Evolutionary conservation across 306 rosid genomes (phyloP).

Genomic region (Senna tora): DNA sequence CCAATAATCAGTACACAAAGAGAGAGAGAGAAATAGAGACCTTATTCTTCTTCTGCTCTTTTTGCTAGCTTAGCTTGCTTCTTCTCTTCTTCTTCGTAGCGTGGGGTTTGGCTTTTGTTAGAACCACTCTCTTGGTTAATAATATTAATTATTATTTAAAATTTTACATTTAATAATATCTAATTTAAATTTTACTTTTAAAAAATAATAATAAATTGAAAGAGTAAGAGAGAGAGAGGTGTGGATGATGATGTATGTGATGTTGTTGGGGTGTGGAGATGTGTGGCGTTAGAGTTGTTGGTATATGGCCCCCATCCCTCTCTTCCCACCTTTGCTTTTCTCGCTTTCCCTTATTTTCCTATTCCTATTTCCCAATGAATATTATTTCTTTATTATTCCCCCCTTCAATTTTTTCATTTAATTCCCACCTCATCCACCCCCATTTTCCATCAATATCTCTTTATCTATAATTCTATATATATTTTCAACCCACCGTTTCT

Average conservation of each 20-base stretch:
- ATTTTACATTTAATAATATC: not conserved
- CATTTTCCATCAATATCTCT: not conserved
- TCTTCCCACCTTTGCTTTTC: slow-evolving; percentile 42
- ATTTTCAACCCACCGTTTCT: not conserved
- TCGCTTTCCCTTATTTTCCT: too few species aligned
- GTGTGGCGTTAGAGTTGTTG: slow-evolving; percentile 54
- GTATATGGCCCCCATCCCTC: slow-evolving; percentile 54
- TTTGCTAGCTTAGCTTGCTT: not conserved
- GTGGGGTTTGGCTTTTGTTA: slow-evolving; percentile 57
- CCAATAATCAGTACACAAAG: slow-evolving; percentile 86
- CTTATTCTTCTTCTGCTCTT: slow-evolving; percentile 53
- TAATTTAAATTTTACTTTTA: too few species aligned
- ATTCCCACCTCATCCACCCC: not conserved
- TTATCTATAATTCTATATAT: too few species aligned
- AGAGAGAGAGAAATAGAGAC: slow-evolving; percentile 42
- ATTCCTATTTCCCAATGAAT: not conserved
- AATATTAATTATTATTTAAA: not conserved
- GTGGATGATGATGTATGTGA: slow-evolving; percentile 37
- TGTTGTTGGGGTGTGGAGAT: slow-evolving; percentile 54
- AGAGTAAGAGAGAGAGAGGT: slow-evolving; percentile 4
- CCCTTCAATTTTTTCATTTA: not conserved
- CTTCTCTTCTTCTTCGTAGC: slow-evolving; percentile 47
- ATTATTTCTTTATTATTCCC: not conserved
- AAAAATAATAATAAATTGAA: too few species aligned
- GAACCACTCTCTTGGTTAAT: slow-evolving; percentile 48